phyloP scores from a whole-genome alignment of 768 basidiomycete species.

The Termitomyces sp. region DNA sequence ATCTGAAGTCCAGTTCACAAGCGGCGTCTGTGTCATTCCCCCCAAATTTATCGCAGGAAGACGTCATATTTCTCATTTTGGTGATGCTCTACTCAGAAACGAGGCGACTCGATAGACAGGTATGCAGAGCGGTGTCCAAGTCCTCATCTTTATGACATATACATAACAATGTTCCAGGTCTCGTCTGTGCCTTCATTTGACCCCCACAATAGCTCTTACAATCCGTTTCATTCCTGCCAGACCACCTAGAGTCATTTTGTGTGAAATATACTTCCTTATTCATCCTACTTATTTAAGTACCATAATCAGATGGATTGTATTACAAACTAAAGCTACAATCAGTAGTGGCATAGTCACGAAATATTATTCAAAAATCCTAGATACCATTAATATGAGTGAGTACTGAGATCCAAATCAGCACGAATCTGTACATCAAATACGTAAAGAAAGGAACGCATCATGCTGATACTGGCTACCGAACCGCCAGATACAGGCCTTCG shows the following conservation, averaged over 20 bases:
- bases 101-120: background rate
- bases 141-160: background rate
- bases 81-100: conserved; percentile 1
- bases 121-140: background rate
- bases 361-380: background rate
- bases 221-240: background rate
- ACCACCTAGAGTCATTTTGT: background rate
- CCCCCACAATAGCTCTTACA: background rate
- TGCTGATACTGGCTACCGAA: conserved; percentile 22
- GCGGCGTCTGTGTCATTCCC: background rate
- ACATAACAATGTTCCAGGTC: background rate
- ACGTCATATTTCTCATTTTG: background rate
- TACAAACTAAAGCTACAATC: background rate
- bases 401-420: background rate
- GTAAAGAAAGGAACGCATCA: background rate
- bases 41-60: background rate
- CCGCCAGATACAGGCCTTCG: conserved; percentile 53
- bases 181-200: background rate
- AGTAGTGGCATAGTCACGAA: background rate
- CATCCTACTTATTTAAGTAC: background rate
- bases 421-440: background rate
- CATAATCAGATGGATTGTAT: background rate
- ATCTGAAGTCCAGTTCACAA: background rate
- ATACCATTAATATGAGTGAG: background rate
- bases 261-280: background rate